Base-by-base conservation (phyloP, 2,329 filamentous ascomycete genomes). In the Fusarium pseudocircinatum region DNA sequence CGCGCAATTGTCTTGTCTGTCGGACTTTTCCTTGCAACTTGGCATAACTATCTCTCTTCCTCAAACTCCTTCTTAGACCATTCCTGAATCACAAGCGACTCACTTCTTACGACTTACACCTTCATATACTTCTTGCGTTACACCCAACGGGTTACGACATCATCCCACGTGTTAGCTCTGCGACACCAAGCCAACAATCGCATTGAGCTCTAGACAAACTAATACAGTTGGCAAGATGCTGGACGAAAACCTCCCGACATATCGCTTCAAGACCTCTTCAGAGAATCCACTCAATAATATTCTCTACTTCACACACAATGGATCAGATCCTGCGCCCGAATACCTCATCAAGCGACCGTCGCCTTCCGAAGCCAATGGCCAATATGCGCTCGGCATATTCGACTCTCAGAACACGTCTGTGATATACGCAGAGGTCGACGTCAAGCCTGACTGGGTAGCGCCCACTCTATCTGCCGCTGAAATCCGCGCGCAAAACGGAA, bases 191-290 rank as follows among this genome's bases (percentile, higher is more conserved):
- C 37, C 60, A 52, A 49, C 64, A 36, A 49, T 62, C 60, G 57
- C 65, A 54, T 50, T 42, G 30, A 44, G 46, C 44, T 39, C 34
- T 50, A 40, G 24, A 54, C 37, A 30, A 30, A 52, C 49, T 24
- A 56, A 63, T 43, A 40, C 40, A n/a, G 28, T 49, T 64, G 40
- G 57, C 66, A 72, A 69, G 36, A 97, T 97, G 95, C 89, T 97
- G 78, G 95, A 97, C 90, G 94, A 97, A 82, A 97, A 95, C 82
- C 90, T 98, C n/a, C 95, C 95, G 63, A 94, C 88, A 49, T 91
- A 90, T 79, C 87, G 84, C 76, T 87, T 88, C 80, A 86, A 85
- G 72, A 82, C 84, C 26, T 85, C 85, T 39, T 82, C 87, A 64
- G 86, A 89, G 63, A 87, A 87, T 77, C 84, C 87, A 11, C 84